Evolutionary conservation across 2,329 filamentous ascomycete genomes (phyloP), one percentile per base, ranked within the genome.

Genomic region (Claviceps purpurea): DNA sequence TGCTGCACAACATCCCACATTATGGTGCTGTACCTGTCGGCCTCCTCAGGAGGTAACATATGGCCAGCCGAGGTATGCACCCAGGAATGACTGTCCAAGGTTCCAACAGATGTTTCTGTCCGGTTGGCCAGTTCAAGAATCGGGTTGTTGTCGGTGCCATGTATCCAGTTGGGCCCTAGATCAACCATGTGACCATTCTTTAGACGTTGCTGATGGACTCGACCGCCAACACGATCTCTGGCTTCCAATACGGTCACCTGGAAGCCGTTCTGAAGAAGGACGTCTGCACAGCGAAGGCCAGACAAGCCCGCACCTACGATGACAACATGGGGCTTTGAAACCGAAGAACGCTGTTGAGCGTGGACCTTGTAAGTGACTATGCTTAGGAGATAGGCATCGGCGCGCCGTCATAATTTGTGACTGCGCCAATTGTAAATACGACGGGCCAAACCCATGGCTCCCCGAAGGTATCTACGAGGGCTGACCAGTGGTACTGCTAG

Each of bases 121-220:
- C 77, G 69, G 57, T 74, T 76, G 13, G 82, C 84, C 18, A 89
- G 69, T 44, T 84, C 78, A 41, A 84, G 64, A 16, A 88, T 85
- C 0, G 85, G 82, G 60, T 89, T 89, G 56, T 82, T 73, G 1
- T 78, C 70, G 5, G 82, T 87, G 38, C 85, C 85, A 55, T 89
- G 85, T 50, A 89, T 87, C 85, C 85, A 89, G 59, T 89, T 89
- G n/a, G 85, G 82, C 0, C 85, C 85, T 37, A 77, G 65, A 57
- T 82, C 78, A n/a, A 79, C 72, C 7, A 72, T 57, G 34, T 70
- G 67, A 0, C 73, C 73, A 41, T 74, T 76, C 13, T 68, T 65
- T 3, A 81, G 67, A 22, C 61, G 64, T 49, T 71, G 65, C 59
- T 81, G 78, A 51, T 73, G 68, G 34, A 86, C 71, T 37, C 85